These are phyloP conservation scores for Austroboletus novae-zelandiae DNA, from an alignment of 1,284 basidiomycete genomes.

Conservation along the genomic window DNA sequence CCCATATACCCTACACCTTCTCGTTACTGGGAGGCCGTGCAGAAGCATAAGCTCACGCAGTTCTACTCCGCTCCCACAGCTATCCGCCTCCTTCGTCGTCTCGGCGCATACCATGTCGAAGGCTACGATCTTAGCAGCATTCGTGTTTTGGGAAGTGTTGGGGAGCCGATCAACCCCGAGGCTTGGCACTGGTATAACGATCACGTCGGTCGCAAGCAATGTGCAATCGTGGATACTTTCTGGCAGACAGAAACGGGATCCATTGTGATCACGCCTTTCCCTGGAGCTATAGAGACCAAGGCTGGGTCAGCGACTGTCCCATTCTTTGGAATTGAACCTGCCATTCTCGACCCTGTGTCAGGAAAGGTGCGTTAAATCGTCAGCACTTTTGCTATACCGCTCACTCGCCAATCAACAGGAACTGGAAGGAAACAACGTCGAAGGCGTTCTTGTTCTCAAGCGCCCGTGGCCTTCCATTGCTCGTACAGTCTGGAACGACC, in stretches of 20 bases:
- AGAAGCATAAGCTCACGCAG: conserved; percentile 91
- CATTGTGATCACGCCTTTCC: conserved; percentile 93
- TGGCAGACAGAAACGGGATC: conserved; percentile 99
- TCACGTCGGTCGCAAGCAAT: conserved; percentile 85
- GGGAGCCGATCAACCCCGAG: conserved; percentile 99
- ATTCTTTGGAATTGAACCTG: conserved; percentile 94
- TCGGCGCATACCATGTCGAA: conserved; percentile 87
- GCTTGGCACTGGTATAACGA: conserved; percentile 99
- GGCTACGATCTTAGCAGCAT: conserved; percentile 82
- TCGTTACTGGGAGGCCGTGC: conserved; percentile 96
- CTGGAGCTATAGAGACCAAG: conserved; percentile 94
- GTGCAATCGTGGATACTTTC: conserved; percentile 95
- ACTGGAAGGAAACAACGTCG: conserved; percentile 79
- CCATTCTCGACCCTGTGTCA: conserved; percentile 81
- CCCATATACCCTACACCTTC: conserved; percentile 96
- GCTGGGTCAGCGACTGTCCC: conserved; percentile 96
- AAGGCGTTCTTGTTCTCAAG: conserved; percentile 89
- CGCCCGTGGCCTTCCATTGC: conserved; percentile 96
- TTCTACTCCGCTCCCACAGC: conserved; percentile 94
- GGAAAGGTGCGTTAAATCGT: conserved; percentile 46
- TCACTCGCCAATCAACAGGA: conserved; percentile 40
- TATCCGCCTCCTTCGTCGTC: conserved; percentile 87
- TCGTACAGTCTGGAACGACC: conserved; percentile 91
- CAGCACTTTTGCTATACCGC: background rate
- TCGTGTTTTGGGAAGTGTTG: conserved; percentile 89